These are phyloP conservation scores for Cynanchum wilfordii DNA, from an alignment of 257 asterid species.

Conservation along the genomic window DNA sequence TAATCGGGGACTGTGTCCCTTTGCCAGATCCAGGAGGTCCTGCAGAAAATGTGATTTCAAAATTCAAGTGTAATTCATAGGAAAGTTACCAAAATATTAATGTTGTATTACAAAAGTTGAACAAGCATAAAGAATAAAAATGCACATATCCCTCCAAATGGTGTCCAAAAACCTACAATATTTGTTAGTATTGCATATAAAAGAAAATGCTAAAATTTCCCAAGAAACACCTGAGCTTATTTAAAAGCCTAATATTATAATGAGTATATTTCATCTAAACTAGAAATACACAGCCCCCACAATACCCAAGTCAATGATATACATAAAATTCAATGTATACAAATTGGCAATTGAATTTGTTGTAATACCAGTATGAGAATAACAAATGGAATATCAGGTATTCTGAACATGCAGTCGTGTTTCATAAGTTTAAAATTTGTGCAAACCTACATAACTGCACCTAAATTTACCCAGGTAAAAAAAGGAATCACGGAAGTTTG, in stretches of 20 bases:
- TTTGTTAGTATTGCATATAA: background rate
- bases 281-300: background rate
- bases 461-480: background rate
- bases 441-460: background rate
- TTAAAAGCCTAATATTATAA: background rate
- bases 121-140: background rate
- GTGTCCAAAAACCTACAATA: background rate
- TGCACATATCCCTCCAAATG: background rate
- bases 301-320: background rate
- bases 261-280: background rate
- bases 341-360: background rate
- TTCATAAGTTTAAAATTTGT: background rate
- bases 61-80: background rate
- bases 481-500: background rate
- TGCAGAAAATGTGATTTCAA: background rate
- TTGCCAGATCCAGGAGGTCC: constrained; percentile 98
- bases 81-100: background rate
- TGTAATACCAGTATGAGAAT: background rate
- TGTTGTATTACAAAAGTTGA: background rate
- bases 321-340: background rate
- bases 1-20: constrained; percentile 91
- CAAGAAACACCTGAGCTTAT: background rate
- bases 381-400: background rate
- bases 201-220: background rate
- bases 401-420: background rate